phyloP scores from a whole-genome alignment of 164 flowering plant genomes.

The Annona cherimola region DNA sequence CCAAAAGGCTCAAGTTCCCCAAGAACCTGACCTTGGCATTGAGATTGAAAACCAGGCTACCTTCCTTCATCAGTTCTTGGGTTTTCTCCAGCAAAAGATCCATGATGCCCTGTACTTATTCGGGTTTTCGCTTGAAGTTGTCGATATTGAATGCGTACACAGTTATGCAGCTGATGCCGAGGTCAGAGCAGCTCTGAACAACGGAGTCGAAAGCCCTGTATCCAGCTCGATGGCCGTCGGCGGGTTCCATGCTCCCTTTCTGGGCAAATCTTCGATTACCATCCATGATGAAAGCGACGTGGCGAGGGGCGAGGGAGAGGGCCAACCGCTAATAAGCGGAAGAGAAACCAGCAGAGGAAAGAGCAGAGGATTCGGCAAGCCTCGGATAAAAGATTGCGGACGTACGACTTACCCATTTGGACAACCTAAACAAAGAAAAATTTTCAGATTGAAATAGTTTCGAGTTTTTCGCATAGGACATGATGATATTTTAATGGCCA shows the following conservation, averaged over 20 bases:
- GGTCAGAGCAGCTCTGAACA: conserved; percentile 57
- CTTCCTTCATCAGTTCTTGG: conserved; percentile 42
- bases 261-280: conserved; percentile 64
- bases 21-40: conserved; percentile 53
- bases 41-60: conserved; percentile 40
- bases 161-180: conserved; percentile 63
- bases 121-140: conserved; percentile 58
- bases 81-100: conserved; percentile 62
- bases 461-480: no score
- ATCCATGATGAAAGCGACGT: conserved; percentile 61
- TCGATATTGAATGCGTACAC: conserved; percentile 81
- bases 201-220: conserved; percentile 38
- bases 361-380: conserved; percentile 3
- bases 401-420: not conserved
- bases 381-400: not conserved
- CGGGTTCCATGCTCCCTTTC: conserved; percentile 28
- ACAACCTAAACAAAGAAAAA: not conserved
- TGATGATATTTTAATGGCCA: no score
- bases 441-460: not conserved
- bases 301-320: conserved; percentile 57
- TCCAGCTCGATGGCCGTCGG: conserved; percentile 46
- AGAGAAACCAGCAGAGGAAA: conserved; percentile 26
- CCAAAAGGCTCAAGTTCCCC: conserved; percentile 57
- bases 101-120: conserved; percentile 59
- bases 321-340: conserved; percentile 38